These are phyloP conservation scores for carrot (Daucus carota) DNA, from an alignment of 129 eudicot species.

Conservation along the genomic window DH1_v3.0 NC_030386.2:30897001-30897500, in stretches of 20 bases:
- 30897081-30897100: slow-evolving; percentile 16
- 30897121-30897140: slow-evolving; percentile 39
- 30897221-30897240: slow-evolving; percentile 42
- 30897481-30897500: neutral
- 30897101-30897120: slow-evolving; percentile 36
- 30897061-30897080: neutral
- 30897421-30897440: neutral
- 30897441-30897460: neutral
- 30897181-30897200: slow-evolving; percentile 41
- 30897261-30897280: slow-evolving; percentile 47
- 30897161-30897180: slow-evolving; percentile 46
- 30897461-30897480: neutral
- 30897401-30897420: slow-evolving; percentile 21
- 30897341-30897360: slow-evolving; percentile 36
- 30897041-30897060: neutral
- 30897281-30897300: slow-evolving; percentile 33
- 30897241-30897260: slow-evolving; percentile 37
- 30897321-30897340: slow-evolving; percentile 23
- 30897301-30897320: slow-evolving; percentile 24
- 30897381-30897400: slow-evolving; percentile 36
- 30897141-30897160: slow-evolving; percentile 36
- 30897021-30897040: slow-evolving; percentile 1
- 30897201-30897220: slow-evolving; percentile 28
- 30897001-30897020: neutral
- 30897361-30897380: slow-evolving; percentile 22